These are phyloP conservation scores for Basipetospora chlamydospora DNA, from an alignment of 2,329 filamentous ascomycete species.

Conservation along the genomic window DNA sequence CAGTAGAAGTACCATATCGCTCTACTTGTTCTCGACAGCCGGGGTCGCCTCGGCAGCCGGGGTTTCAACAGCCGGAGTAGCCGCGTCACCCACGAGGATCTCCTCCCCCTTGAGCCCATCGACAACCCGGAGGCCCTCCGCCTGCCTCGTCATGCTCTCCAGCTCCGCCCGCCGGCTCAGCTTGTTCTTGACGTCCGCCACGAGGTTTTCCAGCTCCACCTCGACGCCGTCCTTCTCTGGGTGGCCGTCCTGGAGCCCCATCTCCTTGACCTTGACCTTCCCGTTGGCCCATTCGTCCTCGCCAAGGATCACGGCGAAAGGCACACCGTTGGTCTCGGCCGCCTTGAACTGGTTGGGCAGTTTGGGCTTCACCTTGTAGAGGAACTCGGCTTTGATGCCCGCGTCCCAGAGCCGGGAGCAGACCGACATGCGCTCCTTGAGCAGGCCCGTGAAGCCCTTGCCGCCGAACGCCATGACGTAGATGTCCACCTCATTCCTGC, in stretches of 20 bases:
- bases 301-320: constrained; percentile 77
- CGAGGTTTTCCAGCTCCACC: constrained; percentile 49
- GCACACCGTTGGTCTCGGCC: constrained; percentile 64
- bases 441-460: constrained; percentile 65
- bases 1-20: too few species aligned
- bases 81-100: constrained; percentile 1
- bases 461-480: constrained; percentile 92
- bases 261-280: constrained; percentile 75
- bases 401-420: constrained; percentile 68
- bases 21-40: constrained; percentile 9
- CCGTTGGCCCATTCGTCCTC: constrained; percentile 77
- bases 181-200: constrained; percentile 42
- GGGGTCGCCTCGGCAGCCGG: constrained; percentile 1
- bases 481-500: constrained; percentile 69
- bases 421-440: constrained; percentile 74
- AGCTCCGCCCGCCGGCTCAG: constrained; percentile 27
- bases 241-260: constrained; percentile 62
- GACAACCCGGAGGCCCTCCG: constrained; percentile 30
- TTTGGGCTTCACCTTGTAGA: constrained; percentile 83
- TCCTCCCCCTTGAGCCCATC: constrained; percentile 26
- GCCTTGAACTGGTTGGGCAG: constrained; percentile 82
- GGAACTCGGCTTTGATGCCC: constrained; percentile 82
- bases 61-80: background rate
- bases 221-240: constrained; percentile 80
- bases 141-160: constrained; percentile 26